Base-by-base conservation (phyloP, 163 green algal species). In the Volvox carteri region DNA sequence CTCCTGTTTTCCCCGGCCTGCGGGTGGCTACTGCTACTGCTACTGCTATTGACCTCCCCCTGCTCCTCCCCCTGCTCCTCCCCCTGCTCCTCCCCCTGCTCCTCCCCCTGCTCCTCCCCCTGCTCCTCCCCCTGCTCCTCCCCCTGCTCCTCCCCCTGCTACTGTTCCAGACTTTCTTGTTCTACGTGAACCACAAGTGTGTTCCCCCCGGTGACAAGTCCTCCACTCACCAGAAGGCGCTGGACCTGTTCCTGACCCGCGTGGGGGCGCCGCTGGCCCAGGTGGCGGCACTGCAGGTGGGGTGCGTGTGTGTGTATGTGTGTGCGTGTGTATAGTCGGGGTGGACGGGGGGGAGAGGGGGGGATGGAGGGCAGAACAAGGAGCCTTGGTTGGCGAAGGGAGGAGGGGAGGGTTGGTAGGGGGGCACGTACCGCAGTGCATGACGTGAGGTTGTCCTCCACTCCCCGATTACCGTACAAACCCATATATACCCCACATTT, bases 161-260 rank as follows among this genome's bases (percentile, higher is more conserved):
- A 11, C 30, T 75, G 33, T 12, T 74, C 62, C 62, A 90, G 56
- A 74, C 70, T 1, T 84, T 41, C 21, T 50, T 92, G 7, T 85
- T 84, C 30, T 90, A 90, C 67, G 89, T 90, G 25, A 90, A 92
- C 68, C 84, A 92, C 78, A 90, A 90, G 84, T 89, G 84, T 8
- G 84, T 89, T 23, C 84, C 84, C 1, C 14, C 67, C 14, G 84
- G 73, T 44, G 89, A 87, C 46, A 72, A 86, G 46, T 50, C 46
- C 56, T 86, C 68, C 76, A 90, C 68, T 28, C 65, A 83, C 54
- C 58, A 77, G 33, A 90, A 90, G 76, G 86, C 86, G 33, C 77
- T 83, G 37, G 78, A 84, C 50, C 62, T 87, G 16, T 90, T 90
- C 60, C 75, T 92, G 23, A 88, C 67, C 1, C 52, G 48, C 28